Evolutionary conservation across 306 rosid species (phyloP), one percentile per base, ranked within the genome.

Genomic region (Sechiopsis laciniata): DNA sequence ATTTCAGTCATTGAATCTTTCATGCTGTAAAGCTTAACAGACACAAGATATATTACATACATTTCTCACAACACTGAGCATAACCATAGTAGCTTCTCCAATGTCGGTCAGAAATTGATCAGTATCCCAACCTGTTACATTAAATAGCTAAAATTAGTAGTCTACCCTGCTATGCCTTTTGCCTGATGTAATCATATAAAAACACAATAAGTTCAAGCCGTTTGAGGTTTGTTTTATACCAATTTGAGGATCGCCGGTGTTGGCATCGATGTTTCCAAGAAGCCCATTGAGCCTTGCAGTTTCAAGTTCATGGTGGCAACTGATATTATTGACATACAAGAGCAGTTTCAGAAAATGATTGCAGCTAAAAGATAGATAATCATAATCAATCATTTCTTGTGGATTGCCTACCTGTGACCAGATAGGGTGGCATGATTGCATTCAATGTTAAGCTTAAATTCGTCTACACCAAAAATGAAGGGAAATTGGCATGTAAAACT

Each of bases 261-360:
- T 94, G 26, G 99, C 96, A 78, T 94, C 99, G 48, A 94, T 76
- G 74, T 91, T 94, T 79, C 99, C 97, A 56, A 94, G 78, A 80
- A 94, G 46, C 48, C 95, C 96, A 58, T 94, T 86, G 75, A 91
- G 84, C 81, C 99, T 91, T 80, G 97, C 96, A 40, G 97, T 94
- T 88, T 91, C 99, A 62, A 94, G 91, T 73, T 94, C 97, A 60
- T 94, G 99, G 78, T 94, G 95, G 75, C 99, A 94, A 74, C 99
- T 94, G 76, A 37, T 17, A 62, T 22, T 35, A 63, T 22, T 35
- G 71, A 75, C 16, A 77, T 52, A 55, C 16, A 42, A 51, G 46
- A 67, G 19, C 78, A 21, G 35, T 45, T 24, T 55, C 67, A 35
- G 40, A 73, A 81, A 75, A 14, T 4, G 7, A 5, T 12, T 3